Percentiles rank a stretch among this genome's conserved stretches.
These are phyloP conservation scores for Exophiala sp. DNA, from an alignment of 2,329 filamentous ascomycete genomes.

Conservation along the genomic window DNA sequence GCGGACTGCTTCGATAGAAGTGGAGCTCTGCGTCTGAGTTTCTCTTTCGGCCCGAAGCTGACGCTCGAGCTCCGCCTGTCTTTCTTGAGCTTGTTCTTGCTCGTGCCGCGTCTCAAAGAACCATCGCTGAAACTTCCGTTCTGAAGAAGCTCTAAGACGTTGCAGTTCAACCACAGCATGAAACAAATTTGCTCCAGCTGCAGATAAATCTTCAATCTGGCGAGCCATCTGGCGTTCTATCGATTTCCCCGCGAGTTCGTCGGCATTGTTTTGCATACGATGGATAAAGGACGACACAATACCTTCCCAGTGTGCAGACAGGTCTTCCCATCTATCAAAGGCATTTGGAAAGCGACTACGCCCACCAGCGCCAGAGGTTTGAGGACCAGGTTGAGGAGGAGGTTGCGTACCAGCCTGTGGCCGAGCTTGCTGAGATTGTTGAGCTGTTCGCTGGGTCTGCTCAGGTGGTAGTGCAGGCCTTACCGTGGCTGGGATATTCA, in stretches of 20 bases:
- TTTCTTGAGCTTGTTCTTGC: constrained; percentile 78
- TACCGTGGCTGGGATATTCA: constrained; percentile 24
- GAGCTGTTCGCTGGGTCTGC: constrained; percentile 6
- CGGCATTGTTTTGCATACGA: constrained; percentile 82
- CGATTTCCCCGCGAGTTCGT: constrained; percentile 77
- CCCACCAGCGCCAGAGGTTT: constrained; percentile 23
- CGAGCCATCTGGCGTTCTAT: constrained; percentile 83
- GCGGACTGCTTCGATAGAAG: constrained; percentile 63
- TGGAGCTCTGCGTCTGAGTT: constrained; percentile 59
- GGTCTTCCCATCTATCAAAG: constrained; percentile 94
- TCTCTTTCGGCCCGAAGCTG: constrained; percentile 72
- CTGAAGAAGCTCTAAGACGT: constrained; percentile 85
- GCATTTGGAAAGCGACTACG: constrained; percentile 68
- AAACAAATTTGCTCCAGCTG: constrained; percentile 93
- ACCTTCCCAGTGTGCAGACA: constrained; percentile 97
- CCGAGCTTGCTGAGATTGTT: constrained; percentile 25
- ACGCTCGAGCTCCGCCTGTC: constrained; percentile 73
- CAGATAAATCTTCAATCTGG: constrained; percentile 95
- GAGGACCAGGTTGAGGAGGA: constrained; percentile 31
- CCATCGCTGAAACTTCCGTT: constrained; percentile 97
- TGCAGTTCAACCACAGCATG: constrained; percentile 97
- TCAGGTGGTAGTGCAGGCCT: constrained; percentile 12
- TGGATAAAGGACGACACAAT: constrained; percentile 97
- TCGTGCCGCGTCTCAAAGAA: constrained; percentile 93
- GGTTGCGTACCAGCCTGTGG: constrained; percentile 33